These are phyloP conservation scores for Stachybotrys chartarum DNA, from an alignment of 2,329 filamentous ascomycete species.

Conservation along the genomic window DNA sequence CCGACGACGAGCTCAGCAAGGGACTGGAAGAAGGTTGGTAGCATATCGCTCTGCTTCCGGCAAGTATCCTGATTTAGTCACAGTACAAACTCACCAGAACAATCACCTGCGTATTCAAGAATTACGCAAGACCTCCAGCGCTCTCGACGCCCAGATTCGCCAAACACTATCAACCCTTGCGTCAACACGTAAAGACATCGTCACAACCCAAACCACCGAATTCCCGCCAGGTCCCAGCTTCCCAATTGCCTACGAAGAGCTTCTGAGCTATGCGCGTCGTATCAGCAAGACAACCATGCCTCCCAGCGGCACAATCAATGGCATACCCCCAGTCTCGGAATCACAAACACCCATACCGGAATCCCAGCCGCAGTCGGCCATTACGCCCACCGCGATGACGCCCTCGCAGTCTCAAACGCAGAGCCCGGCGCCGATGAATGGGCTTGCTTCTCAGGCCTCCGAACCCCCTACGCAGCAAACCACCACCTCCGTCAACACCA, in stretches of 20 bases:
- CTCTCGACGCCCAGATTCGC: conserved; percentile 66
- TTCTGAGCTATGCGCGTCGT: conserved; percentile 69
- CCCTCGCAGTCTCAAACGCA: conserved; percentile 24
- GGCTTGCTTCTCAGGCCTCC: conserved; percentile 16
- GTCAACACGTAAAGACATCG: conserved; percentile 65
- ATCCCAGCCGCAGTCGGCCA: conserved; percentile 17
- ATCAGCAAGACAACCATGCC: conserved; percentile 77
- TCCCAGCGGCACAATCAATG: conserved; percentile 44
- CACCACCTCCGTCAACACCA: conserved; percentile 24
- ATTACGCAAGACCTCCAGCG: conserved; percentile 58
- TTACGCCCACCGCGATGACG: conserved; percentile 21
- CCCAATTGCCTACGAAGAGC: conserved; percentile 61
- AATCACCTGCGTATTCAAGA: conserved; percentile 63
- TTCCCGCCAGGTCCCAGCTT: conserved; percentile 45
- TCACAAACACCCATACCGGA: conserved; percentile 23
- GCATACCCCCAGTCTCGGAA: conserved; percentile 20
- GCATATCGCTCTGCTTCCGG: conserved; percentile 2
- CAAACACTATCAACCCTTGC: conserved; percentile 64
- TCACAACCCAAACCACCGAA: conserved; percentile 51
- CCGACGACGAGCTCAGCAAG: conserved; percentile 59
- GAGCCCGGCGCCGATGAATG: conserved; percentile 25
- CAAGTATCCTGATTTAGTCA: neutral
- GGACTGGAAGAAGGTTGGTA: conserved; percentile 56
- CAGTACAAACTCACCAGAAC: conserved; percentile 62
- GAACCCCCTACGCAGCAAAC: conserved; percentile 26